Conservation (phyloP, 768 basidiomycete genomes). For the Lactarius sp. region DNA sequence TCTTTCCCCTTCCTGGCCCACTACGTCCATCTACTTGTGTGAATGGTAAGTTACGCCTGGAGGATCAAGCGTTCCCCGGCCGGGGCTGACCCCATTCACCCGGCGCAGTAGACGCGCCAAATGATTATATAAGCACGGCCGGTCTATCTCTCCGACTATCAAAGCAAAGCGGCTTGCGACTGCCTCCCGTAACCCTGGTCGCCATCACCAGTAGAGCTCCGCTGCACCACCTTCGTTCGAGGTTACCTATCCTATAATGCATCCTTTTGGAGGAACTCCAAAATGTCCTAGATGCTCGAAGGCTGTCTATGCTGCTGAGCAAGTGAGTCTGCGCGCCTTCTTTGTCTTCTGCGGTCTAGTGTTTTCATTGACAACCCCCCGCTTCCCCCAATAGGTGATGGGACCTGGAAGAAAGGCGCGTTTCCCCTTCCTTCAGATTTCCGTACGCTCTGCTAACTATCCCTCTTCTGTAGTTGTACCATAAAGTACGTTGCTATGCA, state of each 20-base stretch:
- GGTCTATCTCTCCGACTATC: background rate
- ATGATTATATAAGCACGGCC: conserved; percentile 10
- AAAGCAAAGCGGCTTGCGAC: conserved; percentile 3
- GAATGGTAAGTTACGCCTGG: background rate
- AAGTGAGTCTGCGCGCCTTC: conserved; percentile 42
- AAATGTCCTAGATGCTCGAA: conserved; percentile 71
- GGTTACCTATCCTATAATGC: conserved; percentile 40
- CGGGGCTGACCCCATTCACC: no score
- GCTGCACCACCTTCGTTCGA: background rate
- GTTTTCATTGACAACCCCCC: conserved; percentile 5
- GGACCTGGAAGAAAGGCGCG: conserved; percentile 85
- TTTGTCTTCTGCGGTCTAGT: background rate
- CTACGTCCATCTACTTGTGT: background rate
- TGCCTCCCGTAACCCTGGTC: background rate
- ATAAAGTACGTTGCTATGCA: conserved; percentile 48
- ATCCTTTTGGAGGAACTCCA: conserved; percentile 67
- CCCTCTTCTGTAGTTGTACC: conserved; percentile 55
- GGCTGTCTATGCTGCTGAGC: conserved; percentile 83
- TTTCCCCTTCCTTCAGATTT: conserved; percentile 6
- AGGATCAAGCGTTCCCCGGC: no score
- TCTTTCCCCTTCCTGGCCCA: no score
- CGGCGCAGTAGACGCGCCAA: background rate
- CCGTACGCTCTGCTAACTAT: conserved; percentile 6
- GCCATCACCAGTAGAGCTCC: background rate
- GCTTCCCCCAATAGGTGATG: conserved; percentile 48